These are phyloP conservation scores for Paramyrothecium roridum DNA, from an alignment of 2,329 filamentous ascomycete species.

Conservation along the genomic window DNA sequence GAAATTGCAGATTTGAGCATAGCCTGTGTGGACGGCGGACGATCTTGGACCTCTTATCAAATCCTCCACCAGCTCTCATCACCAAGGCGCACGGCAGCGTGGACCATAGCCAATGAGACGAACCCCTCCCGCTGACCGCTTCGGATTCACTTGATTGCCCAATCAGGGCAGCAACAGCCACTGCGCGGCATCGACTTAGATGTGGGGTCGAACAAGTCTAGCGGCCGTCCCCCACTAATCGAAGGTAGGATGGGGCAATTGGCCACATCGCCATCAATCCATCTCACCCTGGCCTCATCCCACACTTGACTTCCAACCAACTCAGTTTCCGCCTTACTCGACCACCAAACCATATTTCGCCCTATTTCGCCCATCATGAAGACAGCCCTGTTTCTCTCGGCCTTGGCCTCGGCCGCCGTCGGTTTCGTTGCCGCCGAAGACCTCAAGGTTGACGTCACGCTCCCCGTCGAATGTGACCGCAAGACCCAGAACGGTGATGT, in stretches of 20 bases:
- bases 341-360: not conserved
- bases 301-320: slow-evolving; percentile 8
- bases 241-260: not conserved
- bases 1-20: too few species aligned
- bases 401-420: slow-evolving; percentile 48
- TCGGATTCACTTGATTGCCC: too few species aligned
- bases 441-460: slow-evolving; percentile 75
- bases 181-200: not conserved
- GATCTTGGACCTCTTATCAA: too few species aligned
- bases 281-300: not conserved
- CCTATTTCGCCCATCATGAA: slow-evolving; percentile 41
- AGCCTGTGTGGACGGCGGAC: too few species aligned
- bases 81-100: too few species aligned
- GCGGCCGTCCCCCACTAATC: not conserved
- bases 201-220: not conserved
- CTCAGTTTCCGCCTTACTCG: slow-evolving; percentile 3
- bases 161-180: too few species aligned
- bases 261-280: not conserved
- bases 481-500: slow-evolving; percentile 74
- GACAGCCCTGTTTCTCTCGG: slow-evolving; percentile 42
- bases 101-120: too few species aligned
- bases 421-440: slow-evolving; percentile 52
- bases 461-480: slow-evolving; percentile 73
- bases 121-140: too few species aligned
- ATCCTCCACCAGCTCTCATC: too few species aligned